Evolutionary conservation across 176 grass and related monocot genomes (phyloP).

Genomic region (Avena insularis): DNA sequence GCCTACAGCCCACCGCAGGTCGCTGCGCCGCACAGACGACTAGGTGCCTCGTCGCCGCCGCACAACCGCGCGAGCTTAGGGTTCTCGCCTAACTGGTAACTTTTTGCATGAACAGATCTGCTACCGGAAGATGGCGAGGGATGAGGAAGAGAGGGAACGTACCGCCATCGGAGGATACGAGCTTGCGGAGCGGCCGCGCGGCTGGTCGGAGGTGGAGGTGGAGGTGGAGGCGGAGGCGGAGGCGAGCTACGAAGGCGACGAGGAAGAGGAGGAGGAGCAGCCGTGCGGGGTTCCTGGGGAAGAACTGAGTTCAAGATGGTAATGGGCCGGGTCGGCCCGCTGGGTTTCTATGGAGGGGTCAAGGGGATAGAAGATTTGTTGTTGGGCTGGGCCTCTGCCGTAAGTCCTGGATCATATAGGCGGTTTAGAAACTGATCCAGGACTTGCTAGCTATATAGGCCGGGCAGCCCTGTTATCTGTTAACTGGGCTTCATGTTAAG

Average conservation of each 20-base stretch:
- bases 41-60: neutral
- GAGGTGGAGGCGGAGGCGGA: neutral
- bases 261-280: neutral
- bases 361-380: neutral
- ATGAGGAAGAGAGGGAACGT: neutral
- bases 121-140: neutral
- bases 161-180: constrained; percentile 47
- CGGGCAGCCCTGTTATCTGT: neutral
- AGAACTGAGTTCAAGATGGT: neutral
- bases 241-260: neutral
- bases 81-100: neutral
- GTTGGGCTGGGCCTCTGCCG: neutral
- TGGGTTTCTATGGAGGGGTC: constrained; percentile 20
- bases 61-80: neutral
- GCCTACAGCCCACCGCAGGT: neutral
- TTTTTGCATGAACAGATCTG: neutral
- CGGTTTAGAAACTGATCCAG: neutral
- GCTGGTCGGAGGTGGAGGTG: constrained; percentile 1
- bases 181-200: neutral
- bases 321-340: too few relatives aligned
- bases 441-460: neutral
- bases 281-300: neutral
- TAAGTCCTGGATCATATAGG: too few relatives aligned
- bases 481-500: too few relatives aligned
- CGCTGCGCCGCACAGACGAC: neutral